Conservation (phyloP, 306 rosid genomes). For the Acacia crassicarpa region DNA sequence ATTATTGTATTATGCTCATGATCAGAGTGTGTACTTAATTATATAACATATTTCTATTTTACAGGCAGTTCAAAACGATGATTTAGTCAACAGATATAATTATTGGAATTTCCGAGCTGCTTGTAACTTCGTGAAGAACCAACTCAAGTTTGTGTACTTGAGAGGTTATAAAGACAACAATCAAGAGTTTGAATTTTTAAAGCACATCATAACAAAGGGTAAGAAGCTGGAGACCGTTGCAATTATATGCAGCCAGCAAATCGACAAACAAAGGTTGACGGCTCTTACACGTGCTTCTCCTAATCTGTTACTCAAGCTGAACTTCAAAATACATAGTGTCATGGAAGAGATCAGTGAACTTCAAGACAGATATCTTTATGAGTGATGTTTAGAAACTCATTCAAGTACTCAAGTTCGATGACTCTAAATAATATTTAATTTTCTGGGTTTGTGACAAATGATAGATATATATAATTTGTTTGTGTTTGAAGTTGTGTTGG, state of each 20-base stretch:
- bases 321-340: neutral
- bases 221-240: neutral
- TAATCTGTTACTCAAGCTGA: neutral
- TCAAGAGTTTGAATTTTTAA: constrained; percentile 19
- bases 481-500: too few species aligned
- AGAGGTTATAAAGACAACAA: constrained; percentile 6
- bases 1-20: neutral
- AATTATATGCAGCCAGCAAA: neutral
- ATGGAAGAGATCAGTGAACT: neutral
- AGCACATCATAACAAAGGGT: constrained; percentile 4
- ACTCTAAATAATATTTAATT: neutral
- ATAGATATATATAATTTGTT: too few species aligned
- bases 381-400: neutral
- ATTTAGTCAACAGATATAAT: neutral
- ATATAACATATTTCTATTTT: neutral
- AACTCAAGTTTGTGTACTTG: constrained; percentile 19
- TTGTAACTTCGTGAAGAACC: neutral
- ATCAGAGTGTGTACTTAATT: neutral
- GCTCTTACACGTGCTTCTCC: neutral
- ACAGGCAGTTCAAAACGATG: neutral
- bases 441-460: neutral
- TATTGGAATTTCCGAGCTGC: neutral
- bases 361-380: neutral
- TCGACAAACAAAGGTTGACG: neutral
- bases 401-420: neutral